phyloP scores from a whole-genome alignment of 176 grass and related monocot genomes.

The Themeda triandra region DNA sequence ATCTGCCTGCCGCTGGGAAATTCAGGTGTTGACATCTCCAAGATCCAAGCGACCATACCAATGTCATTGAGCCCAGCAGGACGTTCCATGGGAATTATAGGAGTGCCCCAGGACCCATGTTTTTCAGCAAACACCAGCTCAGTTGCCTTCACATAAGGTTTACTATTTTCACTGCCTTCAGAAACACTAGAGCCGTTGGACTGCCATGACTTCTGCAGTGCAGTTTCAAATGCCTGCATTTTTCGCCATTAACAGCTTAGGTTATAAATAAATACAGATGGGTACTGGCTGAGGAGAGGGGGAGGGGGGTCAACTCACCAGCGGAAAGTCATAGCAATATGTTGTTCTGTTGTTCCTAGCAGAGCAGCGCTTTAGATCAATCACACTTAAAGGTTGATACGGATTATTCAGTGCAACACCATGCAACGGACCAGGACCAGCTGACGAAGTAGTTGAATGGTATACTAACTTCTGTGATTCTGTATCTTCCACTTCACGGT shows the following conservation, averaged over 20 bases:
- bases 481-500: conserved; percentile 70
- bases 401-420: conserved; percentile 58
- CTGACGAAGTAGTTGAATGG: conserved; percentile 41
- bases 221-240: conserved; percentile 92
- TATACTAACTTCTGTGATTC: conserved; percentile 71
- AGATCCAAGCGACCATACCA: conserved; percentile 89
- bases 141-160: conserved; percentile 57
- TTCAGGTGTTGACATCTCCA: conserved; percentile 94
- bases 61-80: conserved; percentile 81
- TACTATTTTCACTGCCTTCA: conserved; percentile 28
- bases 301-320: conserved; percentile 50
- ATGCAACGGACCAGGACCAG: conserved; percentile 75
- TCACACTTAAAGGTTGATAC: conserved; percentile 68
- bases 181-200: conserved; percentile 14
- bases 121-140: conserved; percentile 81
- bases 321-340: conserved; percentile 96
- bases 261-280: background rate
- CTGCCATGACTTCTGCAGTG: conserved; percentile 61
- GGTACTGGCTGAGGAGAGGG: background rate
- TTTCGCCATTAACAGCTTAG: conserved; percentile 8
- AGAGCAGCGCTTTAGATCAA: conserved; percentile 77
- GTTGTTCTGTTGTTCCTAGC: conserved; percentile 92
- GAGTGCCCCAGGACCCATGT: conserved; percentile 69
- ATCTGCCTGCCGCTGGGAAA: conserved; percentile 83
- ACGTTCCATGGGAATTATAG: conserved; percentile 59